These are phyloP conservation scores for Blastocystis sp. DNA, from an alignment of 352 stramenopile species.

Conservation along the genomic window DNA sequence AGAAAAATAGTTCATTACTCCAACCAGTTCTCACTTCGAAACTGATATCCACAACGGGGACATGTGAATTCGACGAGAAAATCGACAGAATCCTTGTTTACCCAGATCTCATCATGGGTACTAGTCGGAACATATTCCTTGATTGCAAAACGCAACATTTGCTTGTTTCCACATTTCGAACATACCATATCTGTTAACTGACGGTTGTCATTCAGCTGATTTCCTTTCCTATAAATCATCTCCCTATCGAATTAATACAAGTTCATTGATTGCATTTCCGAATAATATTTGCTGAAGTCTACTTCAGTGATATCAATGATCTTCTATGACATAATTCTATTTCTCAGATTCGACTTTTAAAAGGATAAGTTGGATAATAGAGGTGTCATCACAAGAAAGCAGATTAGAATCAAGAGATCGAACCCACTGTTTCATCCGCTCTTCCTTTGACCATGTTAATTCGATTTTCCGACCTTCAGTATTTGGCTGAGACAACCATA, in stretches of 20 bases:
- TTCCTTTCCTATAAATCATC: neutral
- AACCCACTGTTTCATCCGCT: constrained; percentile 22
- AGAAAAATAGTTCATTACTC: neutral
- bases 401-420: constrained; percentile 40
- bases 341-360: neutral
- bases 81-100: constrained; percentile 56
- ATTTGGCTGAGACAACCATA: constrained; percentile 5
- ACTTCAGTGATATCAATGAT: constrained; percentile 40
- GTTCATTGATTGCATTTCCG: constrained; percentile 9
- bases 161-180: neutral
- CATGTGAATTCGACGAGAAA: constrained; percentile 53
- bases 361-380: constrained; percentile 25
- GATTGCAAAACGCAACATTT: constrained; percentile 17
- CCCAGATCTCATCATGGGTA: constrained; percentile 61
- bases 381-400: constrained; percentile 7
- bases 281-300: constrained; percentile 19
- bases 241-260: neutral
- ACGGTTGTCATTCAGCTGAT: neutral
- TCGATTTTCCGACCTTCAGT: constrained; percentile 11
- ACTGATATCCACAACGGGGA: constrained; percentile 40
- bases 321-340: neutral
- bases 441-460: constrained; percentile 24
- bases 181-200: constrained; percentile 11
- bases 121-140: constrained; percentile 50
- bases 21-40: constrained; percentile 20